Evolutionary conservation across 2,329 filamentous ascomycete genomes (phyloP).

Genomic region (Aureobasidium sp.): DNA sequence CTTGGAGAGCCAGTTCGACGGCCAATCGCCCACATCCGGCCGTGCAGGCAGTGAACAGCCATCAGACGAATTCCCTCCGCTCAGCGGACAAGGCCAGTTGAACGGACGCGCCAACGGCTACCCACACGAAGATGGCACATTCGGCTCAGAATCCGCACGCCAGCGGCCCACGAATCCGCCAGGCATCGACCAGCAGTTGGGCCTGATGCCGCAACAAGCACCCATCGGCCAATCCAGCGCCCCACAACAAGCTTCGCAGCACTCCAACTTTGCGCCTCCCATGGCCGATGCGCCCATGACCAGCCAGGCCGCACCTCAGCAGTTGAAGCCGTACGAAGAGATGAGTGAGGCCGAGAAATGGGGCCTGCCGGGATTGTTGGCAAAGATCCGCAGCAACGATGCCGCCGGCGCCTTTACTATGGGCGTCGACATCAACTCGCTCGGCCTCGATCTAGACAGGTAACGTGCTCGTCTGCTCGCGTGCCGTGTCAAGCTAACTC

Average conservation of each 20-base stretch:
- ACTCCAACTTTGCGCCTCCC: conserved; percentile 16
- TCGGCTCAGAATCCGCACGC: not conserved
- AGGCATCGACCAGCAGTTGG: conserved; percentile 15
- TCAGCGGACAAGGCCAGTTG: conserved; percentile 41
- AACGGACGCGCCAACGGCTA: conserved; percentile 31
- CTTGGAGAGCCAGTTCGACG: conserved; percentile 48
- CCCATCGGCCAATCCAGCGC: conserved; percentile 12
- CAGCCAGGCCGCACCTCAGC: conserved; percentile 15
- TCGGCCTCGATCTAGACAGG: conserved; percentile 59
- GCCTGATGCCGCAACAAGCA: conserved; percentile 10
- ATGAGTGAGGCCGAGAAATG: conserved; percentile 56
- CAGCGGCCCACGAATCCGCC: conserved; percentile 8
- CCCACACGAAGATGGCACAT: conserved; percentile 17
- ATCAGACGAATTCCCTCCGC: conserved; percentile 55
- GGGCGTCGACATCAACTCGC: conserved; percentile 56
- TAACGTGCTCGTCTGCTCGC: conserved; percentile 30
- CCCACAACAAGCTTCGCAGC: conserved; percentile 17
- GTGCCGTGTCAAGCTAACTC: not conserved
- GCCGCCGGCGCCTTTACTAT: conserved; percentile 44
- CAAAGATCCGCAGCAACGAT: conserved; percentile 47
- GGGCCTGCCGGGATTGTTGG: conserved; percentile 53
- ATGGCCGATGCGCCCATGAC: conserved; percentile 16
- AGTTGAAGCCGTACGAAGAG: conserved; percentile 32
- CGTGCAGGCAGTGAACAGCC: conserved; percentile 44
- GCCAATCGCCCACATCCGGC: conserved; percentile 47